Conservation (phyloP, 164 flowering plant species). For the Cinnamomum chago region DNA sequence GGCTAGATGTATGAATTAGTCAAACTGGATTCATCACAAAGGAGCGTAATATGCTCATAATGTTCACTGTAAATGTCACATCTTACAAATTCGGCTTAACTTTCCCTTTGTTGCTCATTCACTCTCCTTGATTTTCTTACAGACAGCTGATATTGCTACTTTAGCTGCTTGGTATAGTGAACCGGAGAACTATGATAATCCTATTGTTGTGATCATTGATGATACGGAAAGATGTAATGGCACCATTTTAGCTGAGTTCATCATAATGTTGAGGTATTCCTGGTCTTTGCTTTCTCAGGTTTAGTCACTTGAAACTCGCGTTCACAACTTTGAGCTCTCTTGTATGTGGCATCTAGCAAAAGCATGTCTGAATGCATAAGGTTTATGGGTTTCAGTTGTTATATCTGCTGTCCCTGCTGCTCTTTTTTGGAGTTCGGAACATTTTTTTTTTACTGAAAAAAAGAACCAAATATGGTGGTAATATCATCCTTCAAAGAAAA, state of each 20-base stretch:
- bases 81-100: neutral
- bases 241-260: conserved; percentile 67
- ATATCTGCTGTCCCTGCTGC: neutral
- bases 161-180: conserved; percentile 84
- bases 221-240: conserved; percentile 80
- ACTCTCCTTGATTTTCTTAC: conserved; percentile 11
- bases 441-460: neutral
- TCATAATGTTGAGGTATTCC: conserved; percentile 64
- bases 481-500: neutral
- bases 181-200: conserved; percentile 40
- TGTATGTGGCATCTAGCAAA: neutral
- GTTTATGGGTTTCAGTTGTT: neutral
- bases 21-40: no score
- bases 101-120: neutral
- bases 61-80: neutral
- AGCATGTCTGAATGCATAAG: neutral
- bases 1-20: no score
- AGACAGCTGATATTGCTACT: conserved; percentile 69
- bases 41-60: no score
- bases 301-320: neutral
- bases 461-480: neutral
- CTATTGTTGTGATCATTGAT: conserved; percentile 69
- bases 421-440: neutral
- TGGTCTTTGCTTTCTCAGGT: neutral
- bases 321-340: neutral